A percentile compares a stretch with the other conserved stretches of the same genome.
phyloP scores from a whole-genome alignment of 2,329 filamentous ascomycete species.

The Xylaria polymorpha region DNA sequence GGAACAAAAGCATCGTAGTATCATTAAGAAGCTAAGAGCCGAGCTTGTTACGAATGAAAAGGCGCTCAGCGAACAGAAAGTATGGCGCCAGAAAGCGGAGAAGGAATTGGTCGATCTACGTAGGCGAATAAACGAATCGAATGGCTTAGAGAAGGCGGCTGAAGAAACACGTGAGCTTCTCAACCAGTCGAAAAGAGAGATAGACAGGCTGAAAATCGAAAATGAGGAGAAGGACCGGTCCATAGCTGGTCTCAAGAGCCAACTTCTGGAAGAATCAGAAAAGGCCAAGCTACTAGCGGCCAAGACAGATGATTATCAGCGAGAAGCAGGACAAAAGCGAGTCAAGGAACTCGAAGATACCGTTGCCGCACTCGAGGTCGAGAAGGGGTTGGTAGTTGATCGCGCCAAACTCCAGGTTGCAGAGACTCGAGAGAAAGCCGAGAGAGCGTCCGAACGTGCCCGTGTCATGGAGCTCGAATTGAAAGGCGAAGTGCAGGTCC shows the following conservation, averaged over 20 bases:
- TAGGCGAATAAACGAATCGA: constrained; percentile 60
- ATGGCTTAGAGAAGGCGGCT: constrained; percentile 67
- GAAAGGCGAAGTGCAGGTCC: constrained; percentile 77
- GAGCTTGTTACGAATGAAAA: constrained; percentile 75
- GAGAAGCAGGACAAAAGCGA: constrained; percentile 71
- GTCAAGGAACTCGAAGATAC: constrained; percentile 66
- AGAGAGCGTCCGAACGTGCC: constrained; percentile 76
- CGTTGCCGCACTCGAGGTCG: constrained; percentile 75
- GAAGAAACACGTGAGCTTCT: constrained; percentile 53
- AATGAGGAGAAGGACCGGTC: constrained; percentile 71
- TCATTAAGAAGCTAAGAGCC: constrained; percentile 82
- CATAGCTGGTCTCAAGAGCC: constrained; percentile 75
- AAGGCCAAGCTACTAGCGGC: constrained; percentile 74
- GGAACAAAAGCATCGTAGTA: constrained; percentile 84
- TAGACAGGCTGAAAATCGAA: constrained; percentile 72
- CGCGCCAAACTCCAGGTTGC: constrained; percentile 73
- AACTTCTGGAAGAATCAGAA: constrained; percentile 74
- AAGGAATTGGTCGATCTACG: constrained; percentile 61
- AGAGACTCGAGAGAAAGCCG: constrained; percentile 78
- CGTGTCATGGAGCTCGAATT: constrained; percentile 79
- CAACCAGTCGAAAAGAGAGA: constrained; percentile 50
- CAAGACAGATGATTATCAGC: constrained; percentile 73
- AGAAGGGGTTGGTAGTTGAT: constrained; percentile 80
- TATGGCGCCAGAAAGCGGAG: constrained; percentile 68
- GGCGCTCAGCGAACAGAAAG: constrained; percentile 68